Conservation (phyloP, 352 stramenopile genomes). For the Globisporangium takayamanum region DNA sequence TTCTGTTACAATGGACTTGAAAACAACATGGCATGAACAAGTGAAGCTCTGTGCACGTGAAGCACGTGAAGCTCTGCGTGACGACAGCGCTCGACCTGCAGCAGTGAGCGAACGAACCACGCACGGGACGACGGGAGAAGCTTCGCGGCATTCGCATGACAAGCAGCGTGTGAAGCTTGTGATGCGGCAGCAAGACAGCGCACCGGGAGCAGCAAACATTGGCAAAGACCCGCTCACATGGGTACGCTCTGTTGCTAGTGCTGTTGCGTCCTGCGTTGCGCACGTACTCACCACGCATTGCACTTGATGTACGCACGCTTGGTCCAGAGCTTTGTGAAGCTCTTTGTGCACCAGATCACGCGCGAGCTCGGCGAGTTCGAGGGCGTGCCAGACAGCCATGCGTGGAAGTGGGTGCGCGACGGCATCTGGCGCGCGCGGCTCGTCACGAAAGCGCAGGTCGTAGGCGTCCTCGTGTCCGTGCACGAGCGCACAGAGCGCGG, state of each 20-base stretch:
- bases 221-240: conserved; percentile 48
- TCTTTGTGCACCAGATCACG: conserved; percentile 42
- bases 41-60: too few species aligned
- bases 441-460: conserved; percentile 63
- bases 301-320: too few species aligned
- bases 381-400: conserved; percentile 48
- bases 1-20: too few species aligned
- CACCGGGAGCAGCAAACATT: background rate
- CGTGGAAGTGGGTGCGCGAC: conserved; percentile 28
- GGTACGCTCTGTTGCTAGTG: conserved; percentile 17
- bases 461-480: conserved; percentile 54
- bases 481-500: conserved; percentile 45
- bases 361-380: conserved; percentile 37
- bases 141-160: too few species aligned
- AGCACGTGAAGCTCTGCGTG: too few species aligned
- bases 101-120: too few species aligned
- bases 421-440: conserved; percentile 25
- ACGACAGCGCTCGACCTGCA: too few species aligned
- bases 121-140: too few species aligned
- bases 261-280: background rate
- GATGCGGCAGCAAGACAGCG: too few species aligned
- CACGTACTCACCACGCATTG: background rate
- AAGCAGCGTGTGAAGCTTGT: background rate
- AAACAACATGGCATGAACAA: too few species aligned
- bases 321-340: conserved; percentile 55